Conservation (phyloP, 164 flowering plant genomes). For the Aristolochia fimbriata region DNA sequence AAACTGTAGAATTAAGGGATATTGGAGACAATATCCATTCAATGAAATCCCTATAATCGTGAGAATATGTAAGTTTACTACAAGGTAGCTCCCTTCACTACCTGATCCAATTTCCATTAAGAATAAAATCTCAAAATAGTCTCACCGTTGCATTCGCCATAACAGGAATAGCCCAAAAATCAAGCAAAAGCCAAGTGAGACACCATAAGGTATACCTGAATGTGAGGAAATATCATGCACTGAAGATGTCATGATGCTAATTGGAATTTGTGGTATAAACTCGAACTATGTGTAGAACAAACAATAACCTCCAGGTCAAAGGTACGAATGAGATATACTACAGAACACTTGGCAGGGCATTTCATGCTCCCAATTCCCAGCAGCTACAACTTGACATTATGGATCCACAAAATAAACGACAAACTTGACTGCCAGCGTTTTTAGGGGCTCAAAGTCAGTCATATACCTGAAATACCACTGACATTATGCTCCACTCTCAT, state of each 20-base stretch:
- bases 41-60: no score
- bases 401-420: not conserved
- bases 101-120: not conserved
- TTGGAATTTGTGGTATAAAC: not conserved
- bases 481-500: no score
- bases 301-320: not conserved
- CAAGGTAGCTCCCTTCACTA: no score
- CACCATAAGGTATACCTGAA: slow-evolving; percentile 8
- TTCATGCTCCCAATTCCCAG: not conserved
- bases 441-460: not conserved
- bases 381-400: not conserved
- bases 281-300: not conserved
- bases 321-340: not conserved
- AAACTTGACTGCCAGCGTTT: not conserved
- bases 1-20: no score
- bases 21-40: no score
- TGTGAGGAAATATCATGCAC: slow-evolving; percentile 10
- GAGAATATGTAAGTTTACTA: no score
- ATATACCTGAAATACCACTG: not conserved
- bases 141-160: not conserved
- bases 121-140: not conserved
- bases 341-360: not conserved
- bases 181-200: not conserved
- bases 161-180: not conserved
- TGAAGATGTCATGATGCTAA: slow-evolving; percentile 13